Evolutionary conservation across 306 rosid genomes (phyloP).

Genomic region (Gillenia trifoliata): DNA sequence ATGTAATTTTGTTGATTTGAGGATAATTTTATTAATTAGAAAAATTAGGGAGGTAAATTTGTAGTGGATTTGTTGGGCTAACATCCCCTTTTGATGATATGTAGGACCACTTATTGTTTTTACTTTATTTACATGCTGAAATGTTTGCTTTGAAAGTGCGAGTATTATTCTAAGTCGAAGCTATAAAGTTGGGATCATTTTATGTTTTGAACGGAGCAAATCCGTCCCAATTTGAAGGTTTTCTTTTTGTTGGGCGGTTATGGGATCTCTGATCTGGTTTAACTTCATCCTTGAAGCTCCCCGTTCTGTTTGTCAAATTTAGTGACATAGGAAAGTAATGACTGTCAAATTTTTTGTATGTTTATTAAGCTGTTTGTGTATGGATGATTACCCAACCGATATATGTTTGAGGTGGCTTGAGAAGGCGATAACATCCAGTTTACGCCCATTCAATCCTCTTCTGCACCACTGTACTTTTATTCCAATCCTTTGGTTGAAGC

Average conservation of each 20-base stretch:
- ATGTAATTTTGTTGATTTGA: neutral
- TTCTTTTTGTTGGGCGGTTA: neutral
- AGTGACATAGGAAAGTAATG: neutral
- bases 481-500: neutral
- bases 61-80: neutral
- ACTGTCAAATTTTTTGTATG: neutral
- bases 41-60: neutral
- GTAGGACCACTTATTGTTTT: neutral
- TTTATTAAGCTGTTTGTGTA: neutral
- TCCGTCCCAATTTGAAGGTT: neutral
- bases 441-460: neutral
- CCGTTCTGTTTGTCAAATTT: neutral
- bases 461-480: neutral
- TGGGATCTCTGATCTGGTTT: neutral
- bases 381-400: neutral
- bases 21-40: neutral
- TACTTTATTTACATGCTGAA: neutral
- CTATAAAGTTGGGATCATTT: neutral
- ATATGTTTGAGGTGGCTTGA: neutral
- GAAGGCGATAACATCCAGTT: neutral
- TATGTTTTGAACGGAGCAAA: neutral
- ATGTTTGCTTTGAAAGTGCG: neutral
- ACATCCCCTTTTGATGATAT: neutral
- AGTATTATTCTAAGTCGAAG: neutral
- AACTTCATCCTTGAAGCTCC: neutral